Evolutionary conservation across 2,329 filamentous ascomycete genomes (phyloP).

Genomic region (Trichoderma arundinaceum): DNA sequence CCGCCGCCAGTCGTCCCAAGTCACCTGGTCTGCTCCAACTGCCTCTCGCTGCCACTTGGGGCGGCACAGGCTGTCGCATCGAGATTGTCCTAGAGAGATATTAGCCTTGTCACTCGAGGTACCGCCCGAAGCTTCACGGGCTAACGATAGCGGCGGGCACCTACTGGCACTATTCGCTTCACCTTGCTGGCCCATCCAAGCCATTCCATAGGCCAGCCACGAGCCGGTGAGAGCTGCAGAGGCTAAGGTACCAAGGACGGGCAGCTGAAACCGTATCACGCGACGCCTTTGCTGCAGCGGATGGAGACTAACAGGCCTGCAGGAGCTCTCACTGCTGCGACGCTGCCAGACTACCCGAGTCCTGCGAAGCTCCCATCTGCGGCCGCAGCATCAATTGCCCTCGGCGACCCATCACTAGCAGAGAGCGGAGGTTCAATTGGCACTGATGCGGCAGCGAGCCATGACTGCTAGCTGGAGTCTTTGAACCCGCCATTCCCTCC

Average conservation of each 20-base stretch:
- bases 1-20: constrained; percentile 21
- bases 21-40: constrained; percentile 31
- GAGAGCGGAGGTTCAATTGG: neutral
- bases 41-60: constrained; percentile 15
- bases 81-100: constrained; percentile 25
- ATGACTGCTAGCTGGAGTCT: no score
- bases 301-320: neutral
- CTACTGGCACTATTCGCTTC: constrained; percentile 8
- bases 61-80: constrained; percentile 18
- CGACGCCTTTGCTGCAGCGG: constrained; percentile 18
- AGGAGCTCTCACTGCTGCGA: constrained; percentile 1
- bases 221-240: constrained; percentile 5
- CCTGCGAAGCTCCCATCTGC: constrained; percentile 8
- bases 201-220: constrained; percentile 19
- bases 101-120: neutral
- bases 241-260: constrained; percentile 13
- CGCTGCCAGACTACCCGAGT: neutral
- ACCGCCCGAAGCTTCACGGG: constrained; percentile 14
- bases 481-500: no score
- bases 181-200: neutral
- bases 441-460: neutral
- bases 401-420: neutral
- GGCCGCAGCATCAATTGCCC: neutral
- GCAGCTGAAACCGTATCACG: constrained; percentile 22
- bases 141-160: constrained; percentile 27